Evolutionary conservation across 2,329 filamentous ascomycete species (phyloP), one percentile per base, ranked within the genome.

Genomic region (Pseudogymnoascus sp.): DNA sequence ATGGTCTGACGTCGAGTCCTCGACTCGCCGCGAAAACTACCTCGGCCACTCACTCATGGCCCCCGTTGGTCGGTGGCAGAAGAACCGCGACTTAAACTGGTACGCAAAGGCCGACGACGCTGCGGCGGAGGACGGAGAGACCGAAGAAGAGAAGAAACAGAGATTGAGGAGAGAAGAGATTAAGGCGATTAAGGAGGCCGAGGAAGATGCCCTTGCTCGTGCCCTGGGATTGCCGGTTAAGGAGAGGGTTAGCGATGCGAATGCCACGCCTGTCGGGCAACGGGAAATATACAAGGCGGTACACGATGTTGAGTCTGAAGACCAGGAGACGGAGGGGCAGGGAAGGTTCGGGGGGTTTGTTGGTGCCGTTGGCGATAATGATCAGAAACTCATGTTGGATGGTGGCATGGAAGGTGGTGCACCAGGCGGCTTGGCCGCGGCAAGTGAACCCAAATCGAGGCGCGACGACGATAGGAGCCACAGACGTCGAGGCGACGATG

Each of bases 1-100:
- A 77, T 97, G 94, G 94, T 90, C 93, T 67, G 92, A 97, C 69
- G 93, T 99, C 72, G 88, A 93, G 73, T 86, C 81, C 67, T 95
- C 92, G 59, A 52, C 36, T 36, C 92, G 96, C 72, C 92, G 94
- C 75, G 92, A 99, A 75, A 96, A 87, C 70, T 88, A 89, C 73
- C 83, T 91, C 7, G 88, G 88, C 61, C 88, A 90, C 74, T 89
- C 85, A 16, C 74, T 91, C 58, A 90, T 88, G 84, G 88, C 88
- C 5, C 85, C 87, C 0, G 88, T 90, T 2, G 88, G 88, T 5
- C 84, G 88, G 62, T 91, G 88, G 88, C 86, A 89, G 69, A 85
- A 88, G 70, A 81, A 82, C 59, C 82, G 80, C 60, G 76, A 69
- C 87, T 76, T 88, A 7, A 80, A 77, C 63, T 88, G 85, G 85